Conservation (phyloP, 140 eudicot genomes). For the Senecio squalidus region DNA sequence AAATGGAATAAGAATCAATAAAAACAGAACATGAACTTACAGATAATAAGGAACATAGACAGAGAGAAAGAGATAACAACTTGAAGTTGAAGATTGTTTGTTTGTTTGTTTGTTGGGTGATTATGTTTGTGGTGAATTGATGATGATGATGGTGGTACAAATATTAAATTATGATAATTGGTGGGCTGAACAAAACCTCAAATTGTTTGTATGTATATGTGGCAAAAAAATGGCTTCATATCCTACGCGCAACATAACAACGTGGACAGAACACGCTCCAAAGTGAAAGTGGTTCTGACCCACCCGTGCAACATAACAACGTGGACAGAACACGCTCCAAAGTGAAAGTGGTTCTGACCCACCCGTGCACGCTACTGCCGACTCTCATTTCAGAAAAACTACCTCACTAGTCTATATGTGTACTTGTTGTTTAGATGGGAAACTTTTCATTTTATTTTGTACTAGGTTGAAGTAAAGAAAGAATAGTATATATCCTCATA, state of each 20-base stretch:
- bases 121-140: neutral
- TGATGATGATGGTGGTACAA: neutral
- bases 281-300: neutral
- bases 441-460: too few species aligned
- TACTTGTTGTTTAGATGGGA: too few species aligned
- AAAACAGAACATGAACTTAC: conserved; percentile 8
- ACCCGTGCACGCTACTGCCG: too few species aligned
- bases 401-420: too few species aligned
- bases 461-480: too few species aligned
- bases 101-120: neutral
- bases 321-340: neutral
- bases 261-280: neutral
- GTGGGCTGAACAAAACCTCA: neutral
- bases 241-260: neutral
- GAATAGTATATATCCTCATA: too few species aligned
- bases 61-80: neutral
- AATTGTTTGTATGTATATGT: neutral
- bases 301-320: neutral
- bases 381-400: too few species aligned
- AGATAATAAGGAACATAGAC: neutral
- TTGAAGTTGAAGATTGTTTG: conserved; percentile 8
- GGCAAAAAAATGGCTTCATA: neutral
- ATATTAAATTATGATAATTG: neutral
- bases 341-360: neutral
- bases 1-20: conserved; percentile 1